These are phyloP conservation scores for Diplodia mutila DNA, from an alignment of 2,329 filamentous ascomycete species.

Conservation along the genomic window DNA sequence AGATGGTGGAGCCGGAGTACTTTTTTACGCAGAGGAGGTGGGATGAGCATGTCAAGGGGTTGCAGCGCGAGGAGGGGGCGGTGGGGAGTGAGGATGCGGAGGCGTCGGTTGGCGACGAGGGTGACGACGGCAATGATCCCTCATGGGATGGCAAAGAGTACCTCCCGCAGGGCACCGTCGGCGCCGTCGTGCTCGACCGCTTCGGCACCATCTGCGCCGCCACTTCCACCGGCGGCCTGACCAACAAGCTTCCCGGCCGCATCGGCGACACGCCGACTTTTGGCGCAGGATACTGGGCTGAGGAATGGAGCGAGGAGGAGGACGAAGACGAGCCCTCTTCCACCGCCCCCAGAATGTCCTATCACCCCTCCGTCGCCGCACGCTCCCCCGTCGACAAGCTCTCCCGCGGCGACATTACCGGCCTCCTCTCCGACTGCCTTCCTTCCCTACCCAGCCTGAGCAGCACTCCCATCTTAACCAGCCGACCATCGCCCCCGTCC, in stretches of 20 bases:
- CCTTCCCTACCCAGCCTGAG: constrained; percentile 48
- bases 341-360: constrained; percentile 31
- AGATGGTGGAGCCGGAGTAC: constrained; percentile 70
- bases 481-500: no score
- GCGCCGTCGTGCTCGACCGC: constrained; percentile 79
- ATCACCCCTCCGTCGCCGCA: constrained; percentile 19
- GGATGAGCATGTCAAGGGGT: constrained; percentile 73
- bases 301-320: constrained; percentile 69
- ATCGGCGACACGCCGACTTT: constrained; percentile 85
- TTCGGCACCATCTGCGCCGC: constrained; percentile 72
- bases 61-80: constrained; percentile 49
- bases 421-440: constrained; percentile 63
- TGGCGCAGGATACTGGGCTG: constrained; percentile 88
- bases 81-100: neutral
- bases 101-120: neutral
- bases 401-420: constrained; percentile 47
- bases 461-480: constrained; percentile 38
- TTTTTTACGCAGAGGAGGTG: constrained; percentile 79
- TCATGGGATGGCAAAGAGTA: constrained; percentile 67
- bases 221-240: constrained; percentile 74
- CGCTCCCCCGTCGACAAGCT: constrained; percentile 34
- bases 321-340: constrained; percentile 6
- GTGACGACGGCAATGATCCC: constrained; percentile 32
- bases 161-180: constrained; percentile 81
- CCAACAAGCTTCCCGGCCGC: constrained; percentile 83